Conservation (phyloP, 2,329 filamentous ascomycete species). For the Cladosporium phlei region DNA sequence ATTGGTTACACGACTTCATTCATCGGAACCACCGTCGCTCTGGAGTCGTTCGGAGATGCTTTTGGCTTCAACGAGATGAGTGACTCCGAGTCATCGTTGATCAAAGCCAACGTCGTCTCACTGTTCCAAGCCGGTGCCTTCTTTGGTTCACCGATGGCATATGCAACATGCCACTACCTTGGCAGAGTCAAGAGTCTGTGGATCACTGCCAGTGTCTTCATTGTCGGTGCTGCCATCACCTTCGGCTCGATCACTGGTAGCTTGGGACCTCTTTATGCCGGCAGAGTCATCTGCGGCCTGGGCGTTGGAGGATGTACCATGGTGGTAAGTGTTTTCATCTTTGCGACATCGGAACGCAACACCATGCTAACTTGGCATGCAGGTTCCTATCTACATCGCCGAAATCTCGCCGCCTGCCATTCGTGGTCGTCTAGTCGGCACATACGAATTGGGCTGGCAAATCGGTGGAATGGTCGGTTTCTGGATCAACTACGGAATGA, state of each 20-base stretch:
- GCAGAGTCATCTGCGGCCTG: slow-evolving; percentile 49
- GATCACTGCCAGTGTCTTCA: slow-evolving; percentile 57
- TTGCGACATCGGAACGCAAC: too few relatives aligned
- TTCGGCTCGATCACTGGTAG: slow-evolving; percentile 32
- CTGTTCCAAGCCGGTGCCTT: slow-evolving; percentile 65
- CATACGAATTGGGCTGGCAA: slow-evolving; percentile 16
- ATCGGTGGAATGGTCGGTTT: slow-evolving; percentile 26
- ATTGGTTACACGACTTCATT: slow-evolving; percentile 66
- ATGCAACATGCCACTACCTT: slow-evolving; percentile 50
- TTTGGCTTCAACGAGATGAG: slow-evolving; percentile 50
- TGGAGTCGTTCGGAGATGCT: slow-evolving; percentile 62
- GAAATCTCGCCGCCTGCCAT: slow-evolving; percentile 57
- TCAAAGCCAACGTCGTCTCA: slow-evolving; percentile 59
- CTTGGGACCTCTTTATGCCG: slow-evolving; percentile 52
- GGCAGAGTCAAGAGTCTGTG: slow-evolving; percentile 62
- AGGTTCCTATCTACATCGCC: slow-evolving; percentile 58
- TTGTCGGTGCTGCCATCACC: slow-evolving; percentile 64
- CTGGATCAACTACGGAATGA: slow-evolving; percentile 31
- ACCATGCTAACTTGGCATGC: too few relatives aligned
- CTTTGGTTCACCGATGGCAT: slow-evolving; percentile 54
- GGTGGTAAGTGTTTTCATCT: slow-evolving; percentile 40
- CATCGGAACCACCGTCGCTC: slow-evolving; percentile 66
- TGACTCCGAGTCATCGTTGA: slow-evolving; percentile 2
- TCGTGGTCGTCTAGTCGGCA: slow-evolving; percentile 38
- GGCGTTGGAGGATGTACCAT: slow-evolving; percentile 50